phyloP scores from a whole-genome alignment of 2,329 filamentous ascomycete genomes.

The Fusarium virguliforme region DNA sequence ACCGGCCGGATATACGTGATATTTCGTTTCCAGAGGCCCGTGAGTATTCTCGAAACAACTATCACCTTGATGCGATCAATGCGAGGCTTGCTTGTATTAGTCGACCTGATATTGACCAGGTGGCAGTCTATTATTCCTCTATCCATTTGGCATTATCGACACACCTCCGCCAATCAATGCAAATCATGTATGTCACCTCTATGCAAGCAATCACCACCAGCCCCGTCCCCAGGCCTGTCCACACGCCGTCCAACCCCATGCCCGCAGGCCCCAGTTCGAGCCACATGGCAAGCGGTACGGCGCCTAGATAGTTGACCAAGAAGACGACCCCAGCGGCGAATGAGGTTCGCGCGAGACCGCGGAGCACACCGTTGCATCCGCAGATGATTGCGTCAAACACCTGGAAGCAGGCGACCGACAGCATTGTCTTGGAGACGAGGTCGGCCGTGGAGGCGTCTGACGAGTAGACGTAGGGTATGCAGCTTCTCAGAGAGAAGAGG shows the following conservation, averaged over 20 bases:
- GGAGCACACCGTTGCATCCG: conserved; percentile 36
- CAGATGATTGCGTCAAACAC: conserved; percentile 30
- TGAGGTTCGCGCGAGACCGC: conserved; percentile 33
- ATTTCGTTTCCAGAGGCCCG: not conserved
- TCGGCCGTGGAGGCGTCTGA: conserved; percentile 15
- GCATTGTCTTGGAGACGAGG: conserved; percentile 23
- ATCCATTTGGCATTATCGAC: conserved; percentile 26
- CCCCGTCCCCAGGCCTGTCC: conserved; percentile 36
- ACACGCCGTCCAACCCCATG: conserved; percentile 31
- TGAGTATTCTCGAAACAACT: not conserved
- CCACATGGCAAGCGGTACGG: conserved; percentile 37
- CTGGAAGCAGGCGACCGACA: conserved; percentile 29
- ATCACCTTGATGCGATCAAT: not conserved
- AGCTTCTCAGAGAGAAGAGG: conserved; percentile 21
- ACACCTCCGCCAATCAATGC: conserved; percentile 32
- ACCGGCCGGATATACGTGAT: not conserved
- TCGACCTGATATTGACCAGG: not conserved
- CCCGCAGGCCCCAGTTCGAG: conserved; percentile 24
- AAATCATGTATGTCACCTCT: conserved; percentile 34
- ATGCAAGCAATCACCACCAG: conserved; percentile 13
- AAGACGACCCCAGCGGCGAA: conserved; percentile 38
- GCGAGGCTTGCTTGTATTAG: not conserved
- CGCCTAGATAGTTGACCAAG: conserved; percentile 37
- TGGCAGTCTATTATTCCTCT: conserved; percentile 24
- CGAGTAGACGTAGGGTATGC: conserved; percentile 32